Percentiles rank a stretch among this genome's conserved stretches.
These are phyloP conservation scores for Rhexocercosporidium sp. DNA, from an alignment of 2,329 filamentous ascomycete genomes.

Conservation along the genomic window DNA sequence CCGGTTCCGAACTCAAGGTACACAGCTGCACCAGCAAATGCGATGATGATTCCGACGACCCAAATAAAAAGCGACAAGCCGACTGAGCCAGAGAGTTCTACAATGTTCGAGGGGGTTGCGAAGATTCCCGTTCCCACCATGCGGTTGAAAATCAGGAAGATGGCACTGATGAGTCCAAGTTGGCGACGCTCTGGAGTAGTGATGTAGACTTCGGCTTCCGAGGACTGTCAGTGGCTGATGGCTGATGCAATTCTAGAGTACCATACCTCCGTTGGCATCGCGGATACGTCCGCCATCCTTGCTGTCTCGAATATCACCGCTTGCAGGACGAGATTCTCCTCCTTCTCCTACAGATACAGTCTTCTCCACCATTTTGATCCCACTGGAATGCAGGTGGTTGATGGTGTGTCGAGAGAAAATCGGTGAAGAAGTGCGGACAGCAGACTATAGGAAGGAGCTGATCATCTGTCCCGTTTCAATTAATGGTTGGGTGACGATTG, in stretches of 20 bases:
- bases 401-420: background rate
- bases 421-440: too few species aligned
- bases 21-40: constrained; percentile 65
- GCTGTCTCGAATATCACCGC: background rate
- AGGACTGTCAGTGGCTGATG: background rate
- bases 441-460: too few species aligned
- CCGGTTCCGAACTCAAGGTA: constrained; percentile 71
- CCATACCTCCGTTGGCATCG: background rate
- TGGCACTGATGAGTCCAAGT: constrained; percentile 59
- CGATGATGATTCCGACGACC: constrained; percentile 66
- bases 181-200: constrained; percentile 48
- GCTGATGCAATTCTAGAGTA: background rate
- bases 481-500: background rate
- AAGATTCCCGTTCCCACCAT: constrained; percentile 73
- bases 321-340: background rate
- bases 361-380: background rate
- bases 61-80: constrained; percentile 67
- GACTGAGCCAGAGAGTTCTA: constrained; percentile 62
- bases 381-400: background rate
- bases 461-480: background rate
- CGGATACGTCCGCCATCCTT: background rate
- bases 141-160: constrained; percentile 67
- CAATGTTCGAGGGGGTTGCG: constrained; percentile 63
- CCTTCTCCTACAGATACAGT: background rate
- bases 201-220: background rate